Conservation (phyloP, 139 green algal genomes). For the Dunaliella primolecta region DNA sequence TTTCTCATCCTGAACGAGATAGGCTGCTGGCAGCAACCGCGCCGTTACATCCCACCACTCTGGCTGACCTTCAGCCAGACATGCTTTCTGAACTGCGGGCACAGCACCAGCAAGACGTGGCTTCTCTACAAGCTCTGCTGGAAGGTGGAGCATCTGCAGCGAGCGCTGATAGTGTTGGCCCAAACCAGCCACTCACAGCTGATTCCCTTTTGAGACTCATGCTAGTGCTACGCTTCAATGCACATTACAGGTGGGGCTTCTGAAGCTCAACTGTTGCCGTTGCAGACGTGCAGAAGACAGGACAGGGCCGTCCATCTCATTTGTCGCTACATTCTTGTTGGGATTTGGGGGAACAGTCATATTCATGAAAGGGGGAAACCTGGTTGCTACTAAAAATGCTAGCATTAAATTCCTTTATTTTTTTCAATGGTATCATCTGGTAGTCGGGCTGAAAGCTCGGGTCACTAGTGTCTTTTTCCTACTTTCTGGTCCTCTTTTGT, state of each 20-base stretch:
- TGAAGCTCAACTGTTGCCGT: neutral
- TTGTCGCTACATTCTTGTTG: too few relatives aligned
- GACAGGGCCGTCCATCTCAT: neutral
- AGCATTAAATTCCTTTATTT: too few relatives aligned
- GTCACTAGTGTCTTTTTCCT: neutral
- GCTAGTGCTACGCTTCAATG: slow-evolving; percentile 7
- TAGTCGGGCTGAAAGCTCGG: neutral
- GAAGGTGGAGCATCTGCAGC: neutral
- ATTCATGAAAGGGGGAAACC: too few relatives aligned
- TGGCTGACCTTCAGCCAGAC: neutral
- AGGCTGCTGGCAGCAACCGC: neutral
- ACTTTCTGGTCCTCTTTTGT: too few relatives aligned
- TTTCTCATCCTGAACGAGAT: neutral
- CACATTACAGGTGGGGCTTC: slow-evolving; percentile 1
- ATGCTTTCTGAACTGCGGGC: neutral
- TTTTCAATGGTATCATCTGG: neutral
- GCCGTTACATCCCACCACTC: neutral
- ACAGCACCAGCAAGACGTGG: slow-evolving; percentile 3
- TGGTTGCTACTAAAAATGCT: neutral
- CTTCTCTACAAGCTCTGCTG: neutral
- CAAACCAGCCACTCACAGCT: neutral
- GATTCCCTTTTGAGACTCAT: neutral
- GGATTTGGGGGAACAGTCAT: too few relatives aligned
- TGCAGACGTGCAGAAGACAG: neutral
- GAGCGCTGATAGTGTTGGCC: neutral